Evolutionary conservation across 495 filamentous ascomycete genomes (phyloP).

Genomic region (Beverwykella pulmonaria): DNA sequence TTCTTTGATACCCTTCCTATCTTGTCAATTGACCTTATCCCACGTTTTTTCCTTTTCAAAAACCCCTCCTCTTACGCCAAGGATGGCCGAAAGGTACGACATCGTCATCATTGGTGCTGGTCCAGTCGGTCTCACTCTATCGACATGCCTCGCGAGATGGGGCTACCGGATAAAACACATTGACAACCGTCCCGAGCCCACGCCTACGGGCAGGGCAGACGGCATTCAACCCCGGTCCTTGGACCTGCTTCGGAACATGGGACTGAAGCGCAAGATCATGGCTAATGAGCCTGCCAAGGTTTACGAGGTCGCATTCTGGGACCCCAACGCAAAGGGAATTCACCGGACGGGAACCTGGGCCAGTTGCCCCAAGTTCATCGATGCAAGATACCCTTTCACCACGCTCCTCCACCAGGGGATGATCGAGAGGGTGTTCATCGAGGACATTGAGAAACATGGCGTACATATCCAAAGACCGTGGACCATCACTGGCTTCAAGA

Average conservation of each 20-base stretch:
- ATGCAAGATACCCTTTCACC: conserved; percentile 68
- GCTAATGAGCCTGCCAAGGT: conserved; percentile 66
- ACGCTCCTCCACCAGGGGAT: conserved; percentile 67
- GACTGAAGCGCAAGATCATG: conserved; percentile 66
- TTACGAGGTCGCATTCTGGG: conserved; percentile 70
- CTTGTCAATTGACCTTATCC: neutral
- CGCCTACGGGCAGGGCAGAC: conserved; percentile 71
- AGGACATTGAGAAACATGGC: conserved; percentile 63
- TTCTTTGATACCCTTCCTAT: conserved; percentile 1
- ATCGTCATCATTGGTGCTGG: conserved; percentile 87
- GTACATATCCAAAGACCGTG: conserved; percentile 62
- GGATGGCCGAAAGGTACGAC: conserved; percentile 57
- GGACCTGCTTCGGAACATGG: conserved; percentile 68
- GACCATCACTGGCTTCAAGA: conserved; percentile 64
- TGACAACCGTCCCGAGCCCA: conserved; percentile 66
- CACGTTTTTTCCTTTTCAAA: neutral
- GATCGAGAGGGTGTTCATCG: conserved; percentile 66
- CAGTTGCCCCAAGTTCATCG: conserved; percentile 66
- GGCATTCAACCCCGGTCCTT: conserved; percentile 74
- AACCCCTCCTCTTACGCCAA: neutral
- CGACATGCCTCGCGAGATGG: conserved; percentile 74
- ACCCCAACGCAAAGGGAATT: conserved; percentile 59
- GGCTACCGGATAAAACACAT: conserved; percentile 71
- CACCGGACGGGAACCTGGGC: conserved; percentile 64
- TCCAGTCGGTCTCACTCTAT: conserved; percentile 83